Percentiles rank a stretch among this genome's conserved stretches.
Evolutionary conservation across 805 yeast species (phyloP).

Genomic region (Schwanniomyces sp.): DNA sequence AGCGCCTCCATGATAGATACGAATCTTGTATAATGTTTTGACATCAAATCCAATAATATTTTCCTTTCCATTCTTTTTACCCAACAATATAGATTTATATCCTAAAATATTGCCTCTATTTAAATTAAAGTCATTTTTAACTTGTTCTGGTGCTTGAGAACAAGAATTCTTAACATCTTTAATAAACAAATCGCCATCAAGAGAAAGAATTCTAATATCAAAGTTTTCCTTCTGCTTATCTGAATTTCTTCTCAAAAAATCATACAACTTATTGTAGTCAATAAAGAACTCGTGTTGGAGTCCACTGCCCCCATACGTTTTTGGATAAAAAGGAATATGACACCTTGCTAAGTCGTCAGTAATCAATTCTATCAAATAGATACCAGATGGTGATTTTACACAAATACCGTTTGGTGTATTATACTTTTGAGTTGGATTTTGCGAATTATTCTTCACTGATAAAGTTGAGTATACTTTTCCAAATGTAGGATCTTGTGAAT

Average conservation of each 20-base stretch:
- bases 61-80: constrained; percentile 21
- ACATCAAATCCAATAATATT: constrained; percentile 34
- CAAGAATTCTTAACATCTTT: constrained; percentile 43
- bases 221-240: constrained; percentile 32
- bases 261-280: constrained; percentile 41
- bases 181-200: constrained; percentile 63
- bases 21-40: constrained; percentile 45
- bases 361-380: constrained; percentile 71
- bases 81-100: constrained; percentile 36
- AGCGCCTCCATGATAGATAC: constrained; percentile 73
- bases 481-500: constrained; percentile 45
- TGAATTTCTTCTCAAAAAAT: constrained; percentile 25
- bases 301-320: constrained; percentile 57
- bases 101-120: constrained; percentile 40
- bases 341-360: constrained; percentile 56
- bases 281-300: constrained; percentile 53
- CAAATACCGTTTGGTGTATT: constrained; percentile 19
- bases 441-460: constrained; percentile 6
- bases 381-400: constrained; percentile 61
- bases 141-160: constrained; percentile 14
- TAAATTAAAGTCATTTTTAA: constrained; percentile 40
- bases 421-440: constrained; percentile 20
- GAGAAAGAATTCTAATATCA: constrained; percentile 52
- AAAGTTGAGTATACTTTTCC: constrained; percentile 36
- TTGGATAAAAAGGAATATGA: constrained; percentile 62